These are phyloP conservation scores for Blumeriella jaapii DNA, from an alignment of 2,329 filamentous ascomycete genomes.

Conservation along the genomic window DNA sequence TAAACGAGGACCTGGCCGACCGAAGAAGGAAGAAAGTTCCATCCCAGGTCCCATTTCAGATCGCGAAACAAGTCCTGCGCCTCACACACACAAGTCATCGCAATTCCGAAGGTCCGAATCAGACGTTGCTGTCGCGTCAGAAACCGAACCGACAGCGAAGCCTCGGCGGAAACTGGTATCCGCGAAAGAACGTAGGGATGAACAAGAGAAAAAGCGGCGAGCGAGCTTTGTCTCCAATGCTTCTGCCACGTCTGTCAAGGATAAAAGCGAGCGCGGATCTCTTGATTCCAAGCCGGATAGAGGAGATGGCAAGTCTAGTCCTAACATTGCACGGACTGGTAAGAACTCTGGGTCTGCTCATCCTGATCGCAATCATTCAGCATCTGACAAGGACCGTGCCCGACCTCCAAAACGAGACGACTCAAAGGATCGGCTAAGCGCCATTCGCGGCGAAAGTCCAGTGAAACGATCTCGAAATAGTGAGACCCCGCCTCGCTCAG, in stretches of 20 bases:
- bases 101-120: slow-evolving; percentile 44
- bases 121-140: slow-evolving; percentile 37
- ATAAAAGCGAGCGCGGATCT: slow-evolving; percentile 29
- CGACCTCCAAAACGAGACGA: slow-evolving; percentile 51
- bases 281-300: slow-evolving; percentile 36
- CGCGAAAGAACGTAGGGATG: slow-evolving; percentile 48
- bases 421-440: slow-evolving; percentile 41
- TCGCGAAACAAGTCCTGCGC: slow-evolving; percentile 20
- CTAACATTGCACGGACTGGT: slow-evolving; percentile 14
- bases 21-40: slow-evolving; percentile 37
- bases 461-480: slow-evolving; percentile 49
- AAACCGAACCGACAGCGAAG: slow-evolving; percentile 40
- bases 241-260: slow-evolving; percentile 38
- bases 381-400: slow-evolving; percentile 36
- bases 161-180: slow-evolving; percentile 53
- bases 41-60: slow-evolving; percentile 17
- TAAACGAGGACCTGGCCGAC: slow-evolving; percentile 38
- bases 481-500: slow-evolving; percentile 40
- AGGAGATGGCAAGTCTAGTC: slow-evolving; percentile 31
- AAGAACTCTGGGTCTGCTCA: slow-evolving; percentile 10
- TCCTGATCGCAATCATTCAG: slow-evolving; percentile 13
- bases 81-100: slow-evolving; percentile 33
- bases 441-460: slow-evolving; percentile 37
- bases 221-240: slow-evolving; percentile 45
- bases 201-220: slow-evolving; percentile 38